These are phyloP conservation scores for Amanita fuliginea DNA, from an alignment of 768 basidiomycete genomes.

Conservation along the genomic window DNA sequence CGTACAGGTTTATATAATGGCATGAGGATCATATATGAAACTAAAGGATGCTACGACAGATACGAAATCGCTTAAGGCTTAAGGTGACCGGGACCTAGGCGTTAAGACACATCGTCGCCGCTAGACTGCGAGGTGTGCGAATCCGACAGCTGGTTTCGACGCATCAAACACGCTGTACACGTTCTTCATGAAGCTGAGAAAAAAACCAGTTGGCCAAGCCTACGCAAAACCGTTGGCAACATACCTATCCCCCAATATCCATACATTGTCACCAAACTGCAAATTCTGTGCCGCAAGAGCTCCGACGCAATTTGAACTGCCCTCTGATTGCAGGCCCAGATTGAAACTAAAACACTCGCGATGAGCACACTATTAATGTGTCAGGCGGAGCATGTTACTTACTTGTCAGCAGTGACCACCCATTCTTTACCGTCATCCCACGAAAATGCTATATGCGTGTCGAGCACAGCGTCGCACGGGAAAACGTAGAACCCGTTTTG, in stretches of 20 bases:
- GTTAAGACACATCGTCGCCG: too few relatives aligned
- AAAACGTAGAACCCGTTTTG: neutral
- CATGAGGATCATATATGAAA: too few relatives aligned
- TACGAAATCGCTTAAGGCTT: too few relatives aligned
- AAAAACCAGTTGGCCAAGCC: neutral
- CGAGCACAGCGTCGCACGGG: neutral
- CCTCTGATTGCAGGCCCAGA: neutral
- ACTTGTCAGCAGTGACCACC: neutral
- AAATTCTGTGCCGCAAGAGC: neutral
- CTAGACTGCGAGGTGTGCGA: constrained; percentile 12
- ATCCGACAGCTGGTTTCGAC: constrained; percentile 19
- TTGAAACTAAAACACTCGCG: neutral
- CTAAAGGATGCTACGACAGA: too few relatives aligned
- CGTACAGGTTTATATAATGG: too few relatives aligned
- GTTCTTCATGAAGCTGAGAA: constrained; percentile 23
- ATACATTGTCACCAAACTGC: neutral
- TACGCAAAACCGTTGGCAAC: neutral
- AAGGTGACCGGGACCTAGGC: too few relatives aligned
- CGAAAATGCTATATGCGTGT: neutral
- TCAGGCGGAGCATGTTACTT: neutral
- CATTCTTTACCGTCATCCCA: neutral
- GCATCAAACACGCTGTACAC: constrained; percentile 30
- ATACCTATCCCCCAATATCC: constrained; percentile 1
- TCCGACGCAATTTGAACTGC: neutral
- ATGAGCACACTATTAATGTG: too few relatives aligned